Base-by-base conservation (phyloP, 192 early-diverging fungal species). In the Bifiguratus adelaidae region DNA sequence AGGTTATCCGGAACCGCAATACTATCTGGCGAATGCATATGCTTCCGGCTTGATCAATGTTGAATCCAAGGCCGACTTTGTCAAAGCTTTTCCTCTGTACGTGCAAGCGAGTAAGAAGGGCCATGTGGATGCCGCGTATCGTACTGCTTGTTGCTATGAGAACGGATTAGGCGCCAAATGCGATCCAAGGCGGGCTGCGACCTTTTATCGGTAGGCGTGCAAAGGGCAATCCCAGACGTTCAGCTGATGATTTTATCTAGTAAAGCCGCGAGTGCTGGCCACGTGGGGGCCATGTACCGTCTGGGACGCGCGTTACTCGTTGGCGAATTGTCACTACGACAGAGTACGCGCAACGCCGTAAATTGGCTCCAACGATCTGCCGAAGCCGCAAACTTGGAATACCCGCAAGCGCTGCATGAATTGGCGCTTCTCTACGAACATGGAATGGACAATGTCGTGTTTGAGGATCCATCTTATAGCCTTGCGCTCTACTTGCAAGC, bases 131-230 rank as follows among this genome's bases (percentile, higher is more conserved):
- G 75, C 78, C 12, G 65, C 70, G 3, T 85, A 76, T 52, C 30
- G 45, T 4, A 70, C 73, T 1, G 85, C 56, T 4, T 47, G 53
- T 3, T 83, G 68, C 30, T 66, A 70, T 47, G 80, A 86, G 48
- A 41, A 66, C 41, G 81, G 78, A 7, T 29, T 58, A 23, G 85
- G 85, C 5, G 64, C 60, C 19, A 65, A 63, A 8, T 67, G 67
- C 45, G 61, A 65, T 38, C 48, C 47, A 24, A 54, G 61, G 4
- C 59, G 69, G 15, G 68, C 81, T 12, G 54, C 66, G 33, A 63
- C 72, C 36, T 78, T 80, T 48, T 86, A 83, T 56, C 69, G 58
- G 69, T 71, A 63, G n/a, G n/a, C n/a, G n/a, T n/a, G n/a, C n/a
- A n/a, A n/a, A n/a, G n/a, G 28, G 12, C 43, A 22, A 22, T 27